Conservation (phyloP, 805 yeast genomes). For the Kazachstania martiniae region DNA sequence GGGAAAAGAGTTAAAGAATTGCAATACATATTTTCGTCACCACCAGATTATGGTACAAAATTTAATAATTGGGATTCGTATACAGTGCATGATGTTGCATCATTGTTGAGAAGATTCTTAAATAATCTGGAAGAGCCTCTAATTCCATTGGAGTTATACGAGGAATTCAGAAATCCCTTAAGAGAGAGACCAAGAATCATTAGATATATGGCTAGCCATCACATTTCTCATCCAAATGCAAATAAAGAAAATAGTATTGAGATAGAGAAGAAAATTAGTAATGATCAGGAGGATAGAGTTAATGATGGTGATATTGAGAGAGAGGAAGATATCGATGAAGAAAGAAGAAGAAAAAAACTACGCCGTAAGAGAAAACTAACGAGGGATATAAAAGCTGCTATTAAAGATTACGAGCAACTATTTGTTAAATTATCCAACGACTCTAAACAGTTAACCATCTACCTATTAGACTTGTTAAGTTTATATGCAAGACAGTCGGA, state of each 20-base stretch:
- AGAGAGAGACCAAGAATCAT: conserved; percentile 52
- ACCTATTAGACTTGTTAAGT: conserved; percentile 76
- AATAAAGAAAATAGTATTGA: conserved; percentile 21
- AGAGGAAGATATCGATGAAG: conserved; percentile 4
- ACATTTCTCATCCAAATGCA: conserved; percentile 29
- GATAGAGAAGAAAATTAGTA: background rate
- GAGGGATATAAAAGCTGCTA: conserved; percentile 55
- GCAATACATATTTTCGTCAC: conserved; percentile 71
- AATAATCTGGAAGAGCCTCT: conserved; percentile 88
- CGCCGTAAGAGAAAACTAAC: conserved; percentile 48
- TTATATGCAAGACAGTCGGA: conserved; percentile 72
- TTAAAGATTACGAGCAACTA: conserved; percentile 58
- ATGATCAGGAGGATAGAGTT: background rate
- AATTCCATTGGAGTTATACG: conserved; percentile 68
- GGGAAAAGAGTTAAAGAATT: conserved; percentile 78
- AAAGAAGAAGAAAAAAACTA: conserved; percentile 30
- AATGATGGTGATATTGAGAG: conserved; percentile 12
- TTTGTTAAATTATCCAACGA: conserved; percentile 64
- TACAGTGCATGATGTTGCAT: conserved; percentile 95
- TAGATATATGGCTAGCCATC: conserved; percentile 45
- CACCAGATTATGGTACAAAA: conserved; percentile 84
- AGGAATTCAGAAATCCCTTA: conserved; percentile 68
- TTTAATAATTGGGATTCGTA: conserved; percentile 79
- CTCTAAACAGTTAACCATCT: conserved; percentile 72
- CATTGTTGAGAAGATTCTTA: conserved; percentile 72